These are phyloP conservation scores for Multifurca ochricompacta DNA, from an alignment of 768 basidiomycete species.

Conservation along the genomic window DNA sequence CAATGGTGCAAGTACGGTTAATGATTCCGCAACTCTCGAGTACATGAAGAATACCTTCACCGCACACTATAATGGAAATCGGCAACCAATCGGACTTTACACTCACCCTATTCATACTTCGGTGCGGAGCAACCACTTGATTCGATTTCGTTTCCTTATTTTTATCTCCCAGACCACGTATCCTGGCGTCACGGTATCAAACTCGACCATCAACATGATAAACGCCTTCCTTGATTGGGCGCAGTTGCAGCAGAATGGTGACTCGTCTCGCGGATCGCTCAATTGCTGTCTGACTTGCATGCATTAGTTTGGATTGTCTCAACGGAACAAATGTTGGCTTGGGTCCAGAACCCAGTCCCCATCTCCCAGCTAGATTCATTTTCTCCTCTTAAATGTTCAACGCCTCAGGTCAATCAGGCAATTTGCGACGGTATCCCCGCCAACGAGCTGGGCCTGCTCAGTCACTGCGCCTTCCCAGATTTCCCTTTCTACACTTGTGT, in stretches of 20 bases:
- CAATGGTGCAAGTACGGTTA: conserved; percentile 41
- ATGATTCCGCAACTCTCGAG: conserved; percentile 55
- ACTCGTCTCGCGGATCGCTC: conserved; percentile 11
- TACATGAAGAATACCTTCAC: conserved; percentile 73
- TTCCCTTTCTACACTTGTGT: conserved; percentile 79
- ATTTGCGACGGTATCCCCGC: conserved; percentile 74
- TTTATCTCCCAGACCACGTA: conserved; percentile 36
- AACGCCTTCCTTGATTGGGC: conserved; percentile 79
- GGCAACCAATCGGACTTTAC: conserved; percentile 75
- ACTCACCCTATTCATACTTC: conserved; percentile 76
- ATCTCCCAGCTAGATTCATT: conserved; percentile 48
- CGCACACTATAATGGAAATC: conserved; percentile 63
- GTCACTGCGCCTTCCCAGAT: conserved; percentile 57
- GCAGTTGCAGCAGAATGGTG: conserved; percentile 58
- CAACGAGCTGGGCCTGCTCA: conserved; percentile 56
- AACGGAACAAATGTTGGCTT: conserved; percentile 60
- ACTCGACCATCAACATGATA: conserved; percentile 63
- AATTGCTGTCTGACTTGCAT: background rate
- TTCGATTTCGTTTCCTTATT: background rate
- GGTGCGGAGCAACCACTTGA: conserved; percentile 28
- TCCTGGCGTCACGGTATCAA: conserved; percentile 46
- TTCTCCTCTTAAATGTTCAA: conserved; percentile 52
- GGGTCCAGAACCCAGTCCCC: conserved; percentile 65
- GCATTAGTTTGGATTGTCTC: conserved; percentile 64
- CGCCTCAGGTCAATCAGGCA: conserved; percentile 48